Percentiles rank a stretch among this genome's conserved stretches.
These are phyloP conservation scores for Parathielavia hyrcaniae DNA, from an alignment of 495 filamentous ascomycete species.

Conservation along the genomic window DNA sequence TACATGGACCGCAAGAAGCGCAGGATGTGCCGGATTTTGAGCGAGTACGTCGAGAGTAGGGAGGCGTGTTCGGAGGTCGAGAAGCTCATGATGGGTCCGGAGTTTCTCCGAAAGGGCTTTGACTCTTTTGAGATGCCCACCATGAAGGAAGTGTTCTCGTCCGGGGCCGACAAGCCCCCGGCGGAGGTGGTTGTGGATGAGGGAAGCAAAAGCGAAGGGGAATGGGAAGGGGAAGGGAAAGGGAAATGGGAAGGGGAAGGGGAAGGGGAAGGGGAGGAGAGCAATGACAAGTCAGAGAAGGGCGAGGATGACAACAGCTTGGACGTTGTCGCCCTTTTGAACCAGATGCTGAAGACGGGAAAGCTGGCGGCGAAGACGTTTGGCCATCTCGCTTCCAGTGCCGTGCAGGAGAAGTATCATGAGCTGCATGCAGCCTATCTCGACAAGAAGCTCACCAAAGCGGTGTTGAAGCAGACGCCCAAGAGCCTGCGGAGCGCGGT, in stretches of 20 bases:
- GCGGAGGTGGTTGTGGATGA: no score
- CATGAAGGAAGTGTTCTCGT: slow-evolving; percentile 1
- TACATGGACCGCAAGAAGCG: slow-evolving; percentile 40
- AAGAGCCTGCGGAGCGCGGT: slow-evolving; percentile 32
- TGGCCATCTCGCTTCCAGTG: slow-evolving; percentile 18
- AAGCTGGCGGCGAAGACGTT: slow-evolving; percentile 25
- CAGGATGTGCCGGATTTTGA: slow-evolving; percentile 34
- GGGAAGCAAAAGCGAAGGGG: no score
- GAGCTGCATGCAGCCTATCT: slow-evolving; percentile 30
- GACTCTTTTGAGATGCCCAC: no score
- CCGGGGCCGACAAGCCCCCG: not conserved
- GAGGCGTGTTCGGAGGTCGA: slow-evolving; percentile 11
- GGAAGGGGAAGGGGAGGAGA: slow-evolving; percentile 12
- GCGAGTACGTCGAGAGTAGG: slow-evolving; percentile 20
- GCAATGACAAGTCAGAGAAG: slow-evolving; percentile 27
- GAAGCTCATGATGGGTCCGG: not conserved
- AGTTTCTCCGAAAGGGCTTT: slow-evolving; percentile 3
- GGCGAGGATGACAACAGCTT: not conserved
- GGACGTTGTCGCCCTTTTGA: no score
- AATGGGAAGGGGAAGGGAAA: no score
- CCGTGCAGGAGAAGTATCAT: slow-evolving; percentile 30
- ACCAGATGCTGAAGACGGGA: slow-evolving; percentile 23
- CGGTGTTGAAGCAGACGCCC: slow-evolving; percentile 34
- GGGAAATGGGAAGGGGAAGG: slow-evolving; percentile 18
- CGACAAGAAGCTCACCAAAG: slow-evolving; percentile 31